phyloP scores from a whole-genome alignment of 1,284 basidiomycete genomes.

The Pascua guehoae region DNA sequence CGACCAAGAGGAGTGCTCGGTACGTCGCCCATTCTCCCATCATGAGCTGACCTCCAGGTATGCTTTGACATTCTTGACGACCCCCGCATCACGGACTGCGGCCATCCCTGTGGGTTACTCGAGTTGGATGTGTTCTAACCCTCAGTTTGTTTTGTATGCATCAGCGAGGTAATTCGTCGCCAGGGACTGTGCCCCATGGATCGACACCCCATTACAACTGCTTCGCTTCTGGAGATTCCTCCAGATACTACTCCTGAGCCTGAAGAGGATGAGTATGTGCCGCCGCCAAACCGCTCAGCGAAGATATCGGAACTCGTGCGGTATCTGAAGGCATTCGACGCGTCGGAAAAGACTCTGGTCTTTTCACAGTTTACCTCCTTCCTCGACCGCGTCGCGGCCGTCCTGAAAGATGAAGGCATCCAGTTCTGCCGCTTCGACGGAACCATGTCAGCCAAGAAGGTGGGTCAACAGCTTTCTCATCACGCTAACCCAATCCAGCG shows the following conservation, averaged over 20 bases:
- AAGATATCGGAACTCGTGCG: constrained; percentile 77
- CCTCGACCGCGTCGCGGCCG: constrained; percentile 70
- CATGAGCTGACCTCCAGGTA: constrained; percentile 51
- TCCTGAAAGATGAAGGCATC: constrained; percentile 65
- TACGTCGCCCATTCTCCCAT: constrained; percentile 9
- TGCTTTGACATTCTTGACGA: constrained; percentile 66
- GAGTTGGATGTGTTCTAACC: not conserved
- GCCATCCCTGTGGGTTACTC: constrained; percentile 57
- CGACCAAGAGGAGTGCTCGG: constrained; percentile 72
- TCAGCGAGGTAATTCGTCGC: constrained; percentile 61
- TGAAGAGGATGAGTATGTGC: constrained; percentile 15
- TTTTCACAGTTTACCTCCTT: constrained; percentile 84
- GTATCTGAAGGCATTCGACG: constrained; percentile 64
- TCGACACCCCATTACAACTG: constrained; percentile 61
- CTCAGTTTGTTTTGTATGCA: constrained; percentile 57
- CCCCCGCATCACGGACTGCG: constrained; percentile 72
- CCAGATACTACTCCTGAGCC: constrained; percentile 46
- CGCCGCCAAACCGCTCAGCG: constrained; percentile 58
- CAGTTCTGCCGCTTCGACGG: constrained; percentile 76
- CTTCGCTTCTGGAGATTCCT: constrained; percentile 65
- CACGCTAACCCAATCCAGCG: constrained; percentile 43
- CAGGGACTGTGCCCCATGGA: constrained; percentile 80
- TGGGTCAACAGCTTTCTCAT: constrained; percentile 3
- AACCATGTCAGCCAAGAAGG: constrained; percentile 66
- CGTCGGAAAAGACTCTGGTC: constrained; percentile 70